Conservation (phyloP, 2,329 filamentous ascomycete species). For the Septoria petroselini region DNA sequence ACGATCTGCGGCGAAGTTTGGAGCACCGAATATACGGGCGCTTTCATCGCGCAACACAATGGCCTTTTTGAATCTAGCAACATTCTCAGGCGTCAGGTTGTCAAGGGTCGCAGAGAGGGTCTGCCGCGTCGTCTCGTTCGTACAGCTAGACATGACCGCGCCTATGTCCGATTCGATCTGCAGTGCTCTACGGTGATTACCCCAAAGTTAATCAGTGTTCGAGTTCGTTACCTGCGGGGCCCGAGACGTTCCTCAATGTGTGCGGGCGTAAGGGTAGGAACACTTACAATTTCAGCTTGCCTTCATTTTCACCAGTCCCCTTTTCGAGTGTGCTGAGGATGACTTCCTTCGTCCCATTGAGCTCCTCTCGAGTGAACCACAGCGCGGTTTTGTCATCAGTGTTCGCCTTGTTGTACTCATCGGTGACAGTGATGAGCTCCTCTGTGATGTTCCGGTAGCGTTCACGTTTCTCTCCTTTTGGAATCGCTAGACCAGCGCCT, state of each 20-base stretch:
- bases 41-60: conserved; percentile 71
- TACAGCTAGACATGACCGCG: conserved; percentile 70
- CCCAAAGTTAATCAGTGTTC: too few relatives aligned
- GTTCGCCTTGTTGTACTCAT: conserved; percentile 70
- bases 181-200: too few relatives aligned
- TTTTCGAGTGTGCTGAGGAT: conserved; percentile 63
- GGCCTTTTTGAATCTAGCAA: conserved; percentile 67
- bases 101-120: conserved; percentile 67
- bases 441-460: conserved; percentile 82
- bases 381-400: conserved; percentile 73
- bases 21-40: conserved; percentile 71
- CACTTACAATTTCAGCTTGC: conserved; percentile 44
- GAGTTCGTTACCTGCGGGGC: too few relatives aligned
- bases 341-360: conserved; percentile 71
- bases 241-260: too few relatives aligned
- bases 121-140: conserved; percentile 63
- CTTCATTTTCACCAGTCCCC: conserved; percentile 67
- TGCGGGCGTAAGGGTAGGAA: too few relatives aligned
- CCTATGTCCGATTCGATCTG: conserved; percentile 54
- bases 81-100: conserved; percentile 73
- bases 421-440: conserved; percentile 66
- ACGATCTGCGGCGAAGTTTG: conserved; percentile 68
- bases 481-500: conserved; percentile 67
- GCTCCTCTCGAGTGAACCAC: conserved; percentile 70
- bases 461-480: conserved; percentile 64